Evolutionary conservation across 352 stramenopile species (phyloP).

Genomic region (Phytophthora rubi): DNA sequence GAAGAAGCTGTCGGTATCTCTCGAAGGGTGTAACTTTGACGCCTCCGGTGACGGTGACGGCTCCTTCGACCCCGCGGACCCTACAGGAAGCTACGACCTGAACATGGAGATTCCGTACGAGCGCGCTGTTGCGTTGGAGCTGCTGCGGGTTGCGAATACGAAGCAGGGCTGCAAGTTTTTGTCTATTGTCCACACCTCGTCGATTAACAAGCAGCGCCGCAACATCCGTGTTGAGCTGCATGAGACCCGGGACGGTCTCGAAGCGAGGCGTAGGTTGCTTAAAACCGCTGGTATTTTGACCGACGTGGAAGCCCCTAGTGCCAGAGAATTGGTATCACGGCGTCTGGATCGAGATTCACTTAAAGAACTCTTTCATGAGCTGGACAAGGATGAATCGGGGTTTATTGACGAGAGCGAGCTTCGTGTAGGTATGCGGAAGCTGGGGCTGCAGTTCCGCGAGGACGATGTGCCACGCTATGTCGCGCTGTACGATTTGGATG

Average conservation of each 20-base stretch:
- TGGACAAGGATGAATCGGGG: conserved; percentile 72
- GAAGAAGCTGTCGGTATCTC: conserved; percentile 54
- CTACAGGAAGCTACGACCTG: conserved; percentile 76
- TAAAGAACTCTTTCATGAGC: conserved; percentile 58
- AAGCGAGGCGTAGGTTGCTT: conserved; percentile 54
- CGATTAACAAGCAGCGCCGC: conserved; percentile 48
- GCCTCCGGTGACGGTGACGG: conserved; percentile 60
- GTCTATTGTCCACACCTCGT: conserved; percentile 63
- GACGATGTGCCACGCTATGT: conserved; percentile 73
- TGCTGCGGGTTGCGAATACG: conserved; percentile 72
- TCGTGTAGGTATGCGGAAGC: conserved; percentile 51
- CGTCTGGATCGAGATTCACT: conserved; percentile 60
- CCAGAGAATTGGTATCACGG: conserved; percentile 29
- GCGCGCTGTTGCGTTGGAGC: conserved; percentile 69
- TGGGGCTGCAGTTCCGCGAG: conserved; percentile 61
- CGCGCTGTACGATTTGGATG: conserved; percentile 76
- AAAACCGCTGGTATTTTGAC: conserved; percentile 77
- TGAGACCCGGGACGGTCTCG: conserved; percentile 45
- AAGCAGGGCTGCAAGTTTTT: conserved; percentile 87
- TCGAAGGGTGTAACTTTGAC: conserved; percentile 84
- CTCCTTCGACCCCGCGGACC: conserved; percentile 72
- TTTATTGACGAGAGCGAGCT: conserved; percentile 73
- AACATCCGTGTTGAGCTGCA: conserved; percentile 71
- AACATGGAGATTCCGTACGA: conserved; percentile 84
- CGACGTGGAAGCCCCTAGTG: conserved; percentile 32